Percentiles rank a stretch among this genome's conserved stretches.
phyloP scores from a whole-genome alignment of 1,139 yeast species.

The Taiozyma sp. region DNA sequence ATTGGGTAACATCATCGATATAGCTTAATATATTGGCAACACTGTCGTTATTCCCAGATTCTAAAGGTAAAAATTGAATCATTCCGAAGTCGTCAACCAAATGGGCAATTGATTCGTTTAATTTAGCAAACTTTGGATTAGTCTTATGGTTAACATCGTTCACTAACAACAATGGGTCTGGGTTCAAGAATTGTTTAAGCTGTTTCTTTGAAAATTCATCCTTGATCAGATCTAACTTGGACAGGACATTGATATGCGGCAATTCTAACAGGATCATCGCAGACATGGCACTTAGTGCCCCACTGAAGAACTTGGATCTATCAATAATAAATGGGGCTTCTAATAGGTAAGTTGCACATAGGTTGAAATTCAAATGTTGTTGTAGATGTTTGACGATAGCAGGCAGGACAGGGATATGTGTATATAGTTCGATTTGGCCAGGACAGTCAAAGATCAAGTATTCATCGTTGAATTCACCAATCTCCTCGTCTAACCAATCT shows the following conservation, averaged over 20 bases:
- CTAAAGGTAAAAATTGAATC: constrained; percentile 94
- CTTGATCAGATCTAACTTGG: constrained; percentile 81
- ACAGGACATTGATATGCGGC: constrained; percentile 87
- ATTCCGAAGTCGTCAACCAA: constrained; percentile 95
- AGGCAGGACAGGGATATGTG: constrained; percentile 92
- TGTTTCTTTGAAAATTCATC: constrained; percentile 69
- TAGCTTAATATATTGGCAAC: constrained; percentile 82
- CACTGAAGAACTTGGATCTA: constrained; percentile 86
- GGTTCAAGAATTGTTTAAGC: constrained; percentile 79
- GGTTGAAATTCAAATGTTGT: constrained; percentile 69
- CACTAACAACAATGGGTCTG: constrained; percentile 77
- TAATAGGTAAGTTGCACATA: constrained; percentile 87
- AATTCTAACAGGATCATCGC: constrained; percentile 94
- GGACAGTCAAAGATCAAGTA: constrained; percentile 95
- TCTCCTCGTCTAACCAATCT: constrained; percentile 96
- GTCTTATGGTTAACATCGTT: constrained; percentile 41
- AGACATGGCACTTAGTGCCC: constrained; percentile 95
- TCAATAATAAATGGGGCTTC: constrained; percentile 95
- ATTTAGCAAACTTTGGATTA: constrained; percentile 70
- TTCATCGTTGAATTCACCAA: constrained; percentile 91
- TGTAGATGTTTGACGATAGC: constrained; percentile 80
- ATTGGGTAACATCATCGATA: constrained; percentile 94
- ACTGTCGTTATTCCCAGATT: constrained; percentile 74
- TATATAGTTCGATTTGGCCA: constrained; percentile 93
- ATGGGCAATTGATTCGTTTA: constrained; percentile 80